Evolutionary conservation across 2,329 filamentous ascomycete species (phyloP).

Genomic region (Talaromyces marneffei): DNA sequence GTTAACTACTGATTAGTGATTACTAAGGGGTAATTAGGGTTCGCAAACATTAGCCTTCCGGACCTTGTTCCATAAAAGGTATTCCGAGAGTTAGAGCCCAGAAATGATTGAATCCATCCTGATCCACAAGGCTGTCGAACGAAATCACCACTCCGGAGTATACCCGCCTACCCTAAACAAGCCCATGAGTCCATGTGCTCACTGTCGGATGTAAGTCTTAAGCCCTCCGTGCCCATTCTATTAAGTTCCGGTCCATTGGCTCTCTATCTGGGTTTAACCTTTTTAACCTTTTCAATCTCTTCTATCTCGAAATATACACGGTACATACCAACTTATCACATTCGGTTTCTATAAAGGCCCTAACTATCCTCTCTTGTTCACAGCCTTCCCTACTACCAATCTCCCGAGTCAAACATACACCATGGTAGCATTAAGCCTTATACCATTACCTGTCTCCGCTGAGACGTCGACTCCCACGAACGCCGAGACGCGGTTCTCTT

Average conservation of each 20-base stretch:
- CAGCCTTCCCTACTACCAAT: not conserved
- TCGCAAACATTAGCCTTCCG: not conserved
- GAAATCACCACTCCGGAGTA: no score
- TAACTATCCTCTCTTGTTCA: not conserved
- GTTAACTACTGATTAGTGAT: not conserved
- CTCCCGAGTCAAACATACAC: not conserved
- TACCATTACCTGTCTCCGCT: not conserved
- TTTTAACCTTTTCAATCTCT: not conserved
- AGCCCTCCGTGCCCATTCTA: not conserved
- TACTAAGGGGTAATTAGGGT: not conserved
- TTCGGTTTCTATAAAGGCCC: not conserved
- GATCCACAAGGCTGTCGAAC: not conserved
- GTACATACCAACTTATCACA: no score
- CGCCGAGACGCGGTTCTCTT: not conserved
- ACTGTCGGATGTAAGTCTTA: not conserved
- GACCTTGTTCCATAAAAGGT: not conserved
- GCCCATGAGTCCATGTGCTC: not conserved
- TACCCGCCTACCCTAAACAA: not conserved
- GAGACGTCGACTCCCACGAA: not conserved
- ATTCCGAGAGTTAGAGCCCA: not conserved
- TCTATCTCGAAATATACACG: not conserved
- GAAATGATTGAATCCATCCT: not conserved
- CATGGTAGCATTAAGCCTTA: not conserved
- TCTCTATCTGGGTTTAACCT: not conserved
- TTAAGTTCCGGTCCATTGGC: not conserved